These are phyloP conservation scores for Ogataea trehaloabstinens DNA, from an alignment of 805 yeast species.

Conservation along the genomic window DNA sequence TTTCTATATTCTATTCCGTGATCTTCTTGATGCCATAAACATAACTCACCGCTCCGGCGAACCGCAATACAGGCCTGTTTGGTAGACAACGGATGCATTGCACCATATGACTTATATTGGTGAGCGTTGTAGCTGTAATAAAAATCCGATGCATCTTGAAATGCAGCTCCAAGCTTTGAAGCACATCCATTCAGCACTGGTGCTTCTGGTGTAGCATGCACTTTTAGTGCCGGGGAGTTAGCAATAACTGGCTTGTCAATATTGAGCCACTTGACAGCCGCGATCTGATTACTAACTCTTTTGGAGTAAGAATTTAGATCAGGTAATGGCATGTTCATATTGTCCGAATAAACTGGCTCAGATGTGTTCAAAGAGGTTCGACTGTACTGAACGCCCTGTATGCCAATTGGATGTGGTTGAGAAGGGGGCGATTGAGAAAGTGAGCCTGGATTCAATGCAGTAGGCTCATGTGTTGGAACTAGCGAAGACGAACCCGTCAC, in stretches of 20 bases:
- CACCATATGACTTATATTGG: slow-evolving; percentile 59
- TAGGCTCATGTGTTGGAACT: slow-evolving; percentile 14
- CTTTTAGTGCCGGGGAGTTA: slow-evolving; percentile 54
- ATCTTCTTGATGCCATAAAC: slow-evolving; percentile 63
- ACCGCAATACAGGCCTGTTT: slow-evolving; percentile 71
- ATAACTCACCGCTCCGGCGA: slow-evolving; percentile 58
- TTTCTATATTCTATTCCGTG: slow-evolving; percentile 58
- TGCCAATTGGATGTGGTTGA: slow-evolving; percentile 6
- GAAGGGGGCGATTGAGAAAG: slow-evolving; percentile 9
- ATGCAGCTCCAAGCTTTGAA: slow-evolving; percentile 34
- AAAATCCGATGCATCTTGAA: slow-evolving; percentile 30
- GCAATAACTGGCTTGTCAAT: slow-evolving; percentile 65
- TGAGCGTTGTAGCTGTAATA: slow-evolving; percentile 54
- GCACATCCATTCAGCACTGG: slow-evolving; percentile 35
- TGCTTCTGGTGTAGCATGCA: slow-evolving; percentile 23
- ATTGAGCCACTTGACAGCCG: slow-evolving; percentile 70
- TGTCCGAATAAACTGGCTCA: slow-evolving; percentile 49
- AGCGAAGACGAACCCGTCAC: slow-evolving; percentile 3
- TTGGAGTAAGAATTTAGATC: slow-evolving; percentile 23
- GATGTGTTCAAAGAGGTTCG: slow-evolving; percentile 34
- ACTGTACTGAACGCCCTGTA: slow-evolving; percentile 38
- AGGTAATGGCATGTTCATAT: slow-evolving; percentile 20
- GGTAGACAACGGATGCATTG: slow-evolving; percentile 63
- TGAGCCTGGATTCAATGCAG: slow-evolving; percentile 11
- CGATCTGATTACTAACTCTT: slow-evolving; percentile 28